Base-by-base conservation (phyloP, 2,329 filamentous ascomycete genomes). In the Didymella glomerata region DNA sequence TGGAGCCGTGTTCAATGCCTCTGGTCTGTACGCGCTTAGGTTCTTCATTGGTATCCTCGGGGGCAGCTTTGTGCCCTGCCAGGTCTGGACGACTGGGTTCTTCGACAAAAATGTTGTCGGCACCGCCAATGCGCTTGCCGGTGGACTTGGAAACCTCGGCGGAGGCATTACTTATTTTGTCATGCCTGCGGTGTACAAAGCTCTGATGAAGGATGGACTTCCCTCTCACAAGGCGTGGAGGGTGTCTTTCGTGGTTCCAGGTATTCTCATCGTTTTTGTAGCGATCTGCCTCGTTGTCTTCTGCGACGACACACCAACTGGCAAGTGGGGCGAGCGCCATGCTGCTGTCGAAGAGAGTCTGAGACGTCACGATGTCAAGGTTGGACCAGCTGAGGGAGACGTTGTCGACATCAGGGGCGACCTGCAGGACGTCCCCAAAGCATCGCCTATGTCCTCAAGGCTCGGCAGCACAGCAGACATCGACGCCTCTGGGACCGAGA, bases 101-200 rank as follows among this genome's bases (percentile, higher is more conserved):
- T 96, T 93, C 73, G 92, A 97, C 79, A 95, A 93, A 82, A 94
- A 93, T 70, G 84, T 96, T n/a, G 90, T 96, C n/a, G 93, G 93
- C 42, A 92, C 91, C 2, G 91, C 92, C 61, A 97, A 96, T 72
- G 89, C 91, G 8, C 78, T 96, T 7, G 89, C 91, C 0, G 93
- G 88, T 42, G 93, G 70, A 6, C 51, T 71, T 11, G 70, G 70
- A 18, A 72, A 72, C 28, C 60, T 71, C 1, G 70, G 70, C 41
- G 70, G 70, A 22, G 70, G 70, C 11, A 66, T 71, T 25, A 73
- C 69, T 6, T 71, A 71, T 79, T 95, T 96, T 76, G 85, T 94
- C 68, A 96, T 96, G 92, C 92, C 93, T 0, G 91, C 91, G 4
- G 87, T 96, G 50, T 94, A 89, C 77, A 89, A 95, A 76, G 89